Evolutionary conservation across 2,329 filamentous ascomycete species (phyloP).

Genomic region (Fusarium subglutinans): DNA sequence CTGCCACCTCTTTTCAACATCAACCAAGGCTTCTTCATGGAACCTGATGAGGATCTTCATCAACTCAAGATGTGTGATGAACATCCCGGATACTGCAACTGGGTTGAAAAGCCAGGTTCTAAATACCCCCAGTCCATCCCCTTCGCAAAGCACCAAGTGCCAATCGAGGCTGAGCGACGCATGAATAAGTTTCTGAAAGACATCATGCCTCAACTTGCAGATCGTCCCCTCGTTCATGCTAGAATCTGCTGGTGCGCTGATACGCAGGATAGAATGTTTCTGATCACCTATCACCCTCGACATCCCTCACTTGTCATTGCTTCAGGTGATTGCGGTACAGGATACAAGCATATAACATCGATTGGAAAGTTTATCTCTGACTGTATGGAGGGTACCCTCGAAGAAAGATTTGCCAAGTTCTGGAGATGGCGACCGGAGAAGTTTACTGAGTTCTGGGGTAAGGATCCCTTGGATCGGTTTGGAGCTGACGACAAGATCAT

Average conservation of each 20-base stretch:
- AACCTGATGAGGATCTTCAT: slow-evolving; percentile 24
- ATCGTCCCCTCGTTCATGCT: slow-evolving; percentile 21
- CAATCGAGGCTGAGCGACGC: slow-evolving; percentile 11
- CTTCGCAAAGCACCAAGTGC: slow-evolving; percentile 27
- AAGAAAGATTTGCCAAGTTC: slow-evolving; percentile 13
- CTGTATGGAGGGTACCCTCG: slow-evolving; percentile 10
- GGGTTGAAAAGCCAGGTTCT: background rate
- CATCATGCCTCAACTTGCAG: slow-evolving; percentile 19
- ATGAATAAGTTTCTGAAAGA: slow-evolving; percentile 11
- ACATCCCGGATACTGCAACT: slow-evolving; percentile 30
- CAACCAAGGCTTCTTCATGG: slow-evolving; percentile 33
- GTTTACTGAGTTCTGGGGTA: slow-evolving; percentile 12
- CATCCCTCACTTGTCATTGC: slow-evolving; percentile 21
- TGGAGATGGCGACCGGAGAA: slow-evolving; percentile 30
- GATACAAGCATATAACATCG: slow-evolving; percentile 28
- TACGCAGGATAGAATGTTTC: slow-evolving; percentile 16
- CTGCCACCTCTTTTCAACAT: slow-evolving; percentile 30
- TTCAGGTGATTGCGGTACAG: slow-evolving; percentile 20
- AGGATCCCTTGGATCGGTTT: slow-evolving; percentile 22
- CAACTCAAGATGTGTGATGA: slow-evolving; percentile 33
- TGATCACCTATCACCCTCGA: slow-evolving; percentile 28
- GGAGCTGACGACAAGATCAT: slow-evolving; percentile 14
- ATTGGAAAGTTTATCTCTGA: slow-evolving; percentile 20
- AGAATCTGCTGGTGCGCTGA: slow-evolving; percentile 34
- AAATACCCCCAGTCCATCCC: slow-evolving; percentile 7